These are phyloP conservation scores for Clohesyomyces aquaticus DNA, from an alignment of 495 filamentous ascomycete species.

Conservation along the genomic window DNA sequence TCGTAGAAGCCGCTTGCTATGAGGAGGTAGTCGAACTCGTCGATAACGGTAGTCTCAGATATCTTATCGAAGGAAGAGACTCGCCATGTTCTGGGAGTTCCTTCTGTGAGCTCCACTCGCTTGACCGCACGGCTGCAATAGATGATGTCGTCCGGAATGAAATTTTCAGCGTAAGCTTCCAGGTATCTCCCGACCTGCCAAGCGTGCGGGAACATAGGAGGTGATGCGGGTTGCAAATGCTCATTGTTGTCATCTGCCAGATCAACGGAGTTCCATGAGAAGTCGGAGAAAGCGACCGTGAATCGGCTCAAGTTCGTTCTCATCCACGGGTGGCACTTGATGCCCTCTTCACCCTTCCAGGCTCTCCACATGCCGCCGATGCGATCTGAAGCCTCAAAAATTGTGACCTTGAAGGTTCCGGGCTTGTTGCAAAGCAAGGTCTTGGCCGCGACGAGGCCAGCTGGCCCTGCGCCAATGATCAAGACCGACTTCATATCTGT, in stretches of 20 bases:
- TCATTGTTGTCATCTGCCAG: slow-evolving; percentile 9
- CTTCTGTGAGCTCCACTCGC: slow-evolving; percentile 46
- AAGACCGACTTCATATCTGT: slow-evolving; percentile 44
- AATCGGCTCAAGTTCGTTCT: slow-evolving; percentile 77
- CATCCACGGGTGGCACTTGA: slow-evolving; percentile 64
- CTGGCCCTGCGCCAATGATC: slow-evolving; percentile 74
- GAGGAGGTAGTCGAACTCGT: slow-evolving; percentile 70
- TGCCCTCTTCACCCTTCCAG: slow-evolving; percentile 47
- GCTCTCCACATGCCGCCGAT: slow-evolving; percentile 81
- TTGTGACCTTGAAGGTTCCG: slow-evolving; percentile 65
- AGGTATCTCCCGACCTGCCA: slow-evolving; percentile 78
- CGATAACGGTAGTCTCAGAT: background rate
- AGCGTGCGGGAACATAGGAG: slow-evolving; percentile 69
- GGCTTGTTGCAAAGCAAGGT: slow-evolving; percentile 64
- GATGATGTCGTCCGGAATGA: slow-evolving; percentile 56
- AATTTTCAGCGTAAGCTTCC: slow-evolving; percentile 61
- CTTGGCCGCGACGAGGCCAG: slow-evolving; percentile 81
- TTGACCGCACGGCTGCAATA: slow-evolving; percentile 59
- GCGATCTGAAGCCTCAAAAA: slow-evolving; percentile 68
- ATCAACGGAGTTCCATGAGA: slow-evolving; percentile 64
- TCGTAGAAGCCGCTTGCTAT: slow-evolving; percentile 78
- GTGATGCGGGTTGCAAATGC: slow-evolving; percentile 45
- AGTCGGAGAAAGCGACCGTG: slow-evolving; percentile 78
- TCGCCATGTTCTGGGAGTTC: slow-evolving; percentile 54
- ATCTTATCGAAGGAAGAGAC: slow-evolving; percentile 42